Evolutionary conservation across 768 basidiomycete genomes (phyloP).

Genomic region (Naganishia antarctica): DNA sequence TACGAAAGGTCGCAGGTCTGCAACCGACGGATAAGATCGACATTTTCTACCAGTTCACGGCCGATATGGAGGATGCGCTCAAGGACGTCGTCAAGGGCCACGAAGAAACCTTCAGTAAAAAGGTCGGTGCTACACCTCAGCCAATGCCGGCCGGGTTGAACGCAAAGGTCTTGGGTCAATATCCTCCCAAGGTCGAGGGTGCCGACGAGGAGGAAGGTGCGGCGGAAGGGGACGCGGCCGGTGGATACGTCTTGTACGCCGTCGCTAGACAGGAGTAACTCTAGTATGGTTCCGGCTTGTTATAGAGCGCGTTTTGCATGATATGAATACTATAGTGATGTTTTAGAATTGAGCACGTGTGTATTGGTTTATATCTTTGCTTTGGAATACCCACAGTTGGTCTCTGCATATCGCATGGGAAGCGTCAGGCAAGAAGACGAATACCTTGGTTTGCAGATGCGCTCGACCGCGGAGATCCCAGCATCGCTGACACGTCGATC

Average conservation of each 20-base stretch:
- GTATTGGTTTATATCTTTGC: no score
- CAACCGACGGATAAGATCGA: constrained; percentile 91
- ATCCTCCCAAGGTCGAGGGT: constrained; percentile 55
- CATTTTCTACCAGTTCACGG: constrained; percentile 75
- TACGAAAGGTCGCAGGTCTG: constrained; percentile 90
- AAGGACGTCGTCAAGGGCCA: constrained; percentile 63
- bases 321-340: no score
- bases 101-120: constrained; percentile 65
- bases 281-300: background rate
- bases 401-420: no score
- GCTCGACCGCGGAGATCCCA: no score
- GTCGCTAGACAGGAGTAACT: constrained; percentile 17
- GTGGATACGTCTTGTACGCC: constrained; percentile 13
- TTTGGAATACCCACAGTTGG: no score
- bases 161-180: constrained; percentile 64
- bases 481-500: no score
- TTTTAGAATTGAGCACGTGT: no score
- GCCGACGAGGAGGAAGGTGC: constrained; percentile 2
- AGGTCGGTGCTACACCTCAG: constrained; percentile 66
- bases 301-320: constrained; percentile 1
- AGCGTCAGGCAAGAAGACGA: no score
- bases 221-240: background rate
- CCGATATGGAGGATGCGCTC: constrained; percentile 59
- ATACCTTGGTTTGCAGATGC: no score
- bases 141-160: constrained; percentile 55